Conservation (phyloP, 345 rosid species). For the Ailanthus altissimus region DNA sequence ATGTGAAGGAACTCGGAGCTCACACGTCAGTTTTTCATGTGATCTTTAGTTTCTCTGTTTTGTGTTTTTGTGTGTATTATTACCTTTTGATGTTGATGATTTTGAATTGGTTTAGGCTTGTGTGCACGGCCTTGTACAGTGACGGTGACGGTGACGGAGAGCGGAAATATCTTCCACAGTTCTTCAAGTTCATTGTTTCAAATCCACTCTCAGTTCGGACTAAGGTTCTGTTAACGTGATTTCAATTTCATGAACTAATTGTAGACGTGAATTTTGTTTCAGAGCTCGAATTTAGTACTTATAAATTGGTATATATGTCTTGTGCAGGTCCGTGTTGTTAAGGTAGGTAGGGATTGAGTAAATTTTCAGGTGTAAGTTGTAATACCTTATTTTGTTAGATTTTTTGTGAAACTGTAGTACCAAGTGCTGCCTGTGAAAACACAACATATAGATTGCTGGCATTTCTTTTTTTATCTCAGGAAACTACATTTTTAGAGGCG, state of each 20-base stretch:
- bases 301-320: slow-evolving; percentile 3
- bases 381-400: slow-evolving; percentile 11
- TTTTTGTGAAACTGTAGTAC: neutral
- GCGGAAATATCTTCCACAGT: slow-evolving; percentile 95
- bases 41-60: neutral
- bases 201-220: slow-evolving; percentile 95
- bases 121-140: slow-evolving; percentile 83
- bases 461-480: slow-evolving; percentile 53
- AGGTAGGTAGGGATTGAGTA: slow-evolving; percentile 60
- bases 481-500: slow-evolving; percentile 83
- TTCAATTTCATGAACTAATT: neutral
- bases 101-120: slow-evolving; percentile 54
- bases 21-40: slow-evolving; percentile 58
- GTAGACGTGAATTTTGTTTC: neutral
- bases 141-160: slow-evolving; percentile 88
- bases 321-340: slow-evolving; percentile 87
- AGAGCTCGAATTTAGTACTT: neutral
- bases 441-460: neutral
- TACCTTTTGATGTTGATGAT: neutral
- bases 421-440: neutral
- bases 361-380: slow-evolving; percentile 33
- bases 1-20: slow-evolving; percentile 98
- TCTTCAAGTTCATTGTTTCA: slow-evolving; percentile 85
- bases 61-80: neutral
- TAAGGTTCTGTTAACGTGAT: slow-evolving; percentile 46